These are phyloP conservation scores for Ophiostoma novo-ulmi DNA, from an alignment of 2,329 filamentous ascomycete species.

Conservation along the genomic window DNA sequence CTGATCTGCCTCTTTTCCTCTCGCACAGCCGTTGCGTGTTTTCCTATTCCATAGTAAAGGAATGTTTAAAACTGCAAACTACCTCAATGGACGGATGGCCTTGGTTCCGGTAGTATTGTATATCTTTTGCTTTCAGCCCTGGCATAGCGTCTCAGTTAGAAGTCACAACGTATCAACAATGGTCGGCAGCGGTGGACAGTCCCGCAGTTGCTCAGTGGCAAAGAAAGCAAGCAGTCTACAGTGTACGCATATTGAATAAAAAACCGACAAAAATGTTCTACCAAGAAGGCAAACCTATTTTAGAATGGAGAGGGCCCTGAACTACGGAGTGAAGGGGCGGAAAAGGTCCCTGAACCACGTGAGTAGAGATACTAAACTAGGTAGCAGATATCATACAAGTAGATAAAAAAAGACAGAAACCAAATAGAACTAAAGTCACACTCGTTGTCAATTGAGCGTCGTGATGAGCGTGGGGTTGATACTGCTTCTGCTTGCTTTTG, in stretches of 20 bases:
- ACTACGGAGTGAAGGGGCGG: background rate
- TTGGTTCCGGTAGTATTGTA: background rate
- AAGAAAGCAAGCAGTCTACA: background rate
- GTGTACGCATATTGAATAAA: background rate
- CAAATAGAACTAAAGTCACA: background rate
- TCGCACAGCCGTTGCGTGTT: background rate
- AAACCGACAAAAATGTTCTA: background rate
- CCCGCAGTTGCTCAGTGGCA: background rate
- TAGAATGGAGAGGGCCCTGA: background rate
- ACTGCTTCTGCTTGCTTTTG: background rate
- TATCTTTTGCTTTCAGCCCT: background rate
- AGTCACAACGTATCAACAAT: background rate
- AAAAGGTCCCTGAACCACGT: background rate
- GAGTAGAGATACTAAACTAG: background rate
- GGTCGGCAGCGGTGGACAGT: background rate
- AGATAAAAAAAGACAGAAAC: background rate
- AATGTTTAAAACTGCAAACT: background rate
- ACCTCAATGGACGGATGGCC: background rate
- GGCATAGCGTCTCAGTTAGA: conserved; percentile 1
- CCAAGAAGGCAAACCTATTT: background rate
- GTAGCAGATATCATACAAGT: background rate
- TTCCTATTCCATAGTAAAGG: no score
- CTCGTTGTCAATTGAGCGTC: background rate
- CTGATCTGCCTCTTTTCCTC: background rate
- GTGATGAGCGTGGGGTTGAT: conserved; percentile 1